Conservation (phyloP, 257 asterid species). For the Ligustrum vulgare region DNA sequence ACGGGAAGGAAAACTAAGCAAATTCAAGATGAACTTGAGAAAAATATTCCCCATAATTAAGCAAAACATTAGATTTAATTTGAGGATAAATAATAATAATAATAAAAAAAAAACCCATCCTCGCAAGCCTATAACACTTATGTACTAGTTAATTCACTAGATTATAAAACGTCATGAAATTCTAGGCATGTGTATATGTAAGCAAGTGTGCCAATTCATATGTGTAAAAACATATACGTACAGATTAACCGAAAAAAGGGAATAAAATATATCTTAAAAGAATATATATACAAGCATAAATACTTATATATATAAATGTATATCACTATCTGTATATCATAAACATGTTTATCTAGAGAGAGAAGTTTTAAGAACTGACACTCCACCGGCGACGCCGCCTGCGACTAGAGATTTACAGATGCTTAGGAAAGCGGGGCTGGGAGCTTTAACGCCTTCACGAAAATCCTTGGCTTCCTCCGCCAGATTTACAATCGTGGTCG, state of each 20-base stretch:
- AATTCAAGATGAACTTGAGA: background rate
- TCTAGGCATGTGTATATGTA: background rate
- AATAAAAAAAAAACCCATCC: background rate
- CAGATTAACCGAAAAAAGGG: background rate
- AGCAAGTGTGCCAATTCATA: background rate
- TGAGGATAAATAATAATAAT: too few species aligned
- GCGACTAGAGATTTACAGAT: constrained; percentile 40
- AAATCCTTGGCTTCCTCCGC: constrained; percentile 38
- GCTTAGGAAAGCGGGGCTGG: constrained; percentile 27
- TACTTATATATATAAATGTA: background rate
- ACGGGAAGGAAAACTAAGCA: background rate
- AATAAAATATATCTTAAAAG: background rate
- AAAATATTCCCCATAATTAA: background rate
- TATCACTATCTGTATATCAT: background rate
- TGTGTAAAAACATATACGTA: background rate
- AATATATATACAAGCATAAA: background rate
- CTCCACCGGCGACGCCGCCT: constrained; percentile 39
- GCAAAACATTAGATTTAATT: background rate
- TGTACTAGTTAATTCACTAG: background rate
- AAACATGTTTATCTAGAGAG: background rate
- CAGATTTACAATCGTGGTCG: constrained; percentile 31
- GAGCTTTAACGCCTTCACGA: constrained; percentile 32
- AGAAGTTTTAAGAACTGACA: constrained; percentile 20
- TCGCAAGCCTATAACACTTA: background rate
- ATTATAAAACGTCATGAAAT: background rate